Evolutionary conservation across 306 rosid species (phyloP).

Genomic region (Cicer arietinum): DNA sequence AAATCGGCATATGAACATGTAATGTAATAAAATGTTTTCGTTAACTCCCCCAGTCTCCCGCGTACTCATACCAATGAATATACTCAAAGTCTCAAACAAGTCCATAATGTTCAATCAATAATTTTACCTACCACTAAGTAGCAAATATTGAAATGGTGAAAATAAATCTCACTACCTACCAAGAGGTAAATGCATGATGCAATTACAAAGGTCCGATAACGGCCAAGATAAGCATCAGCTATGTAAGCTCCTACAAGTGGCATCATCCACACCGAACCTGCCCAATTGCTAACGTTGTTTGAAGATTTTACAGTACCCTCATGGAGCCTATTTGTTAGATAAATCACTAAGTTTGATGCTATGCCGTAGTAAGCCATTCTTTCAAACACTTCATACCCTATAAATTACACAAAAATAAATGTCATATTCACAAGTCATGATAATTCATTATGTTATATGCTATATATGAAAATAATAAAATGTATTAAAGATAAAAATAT

Average conservation of each 20-base stretch:
- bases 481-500: not conserved
- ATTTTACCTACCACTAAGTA: not conserved
- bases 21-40: too few relatives aligned
- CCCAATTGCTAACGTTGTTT: constrained; percentile 77
- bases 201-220: constrained; percentile 68
- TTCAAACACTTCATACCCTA: constrained; percentile 77
- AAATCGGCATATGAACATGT: too few relatives aligned
- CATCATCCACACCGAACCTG: constrained; percentile 70
- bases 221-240: constrained; percentile 72
- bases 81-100: too few relatives aligned
- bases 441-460: not conserved
- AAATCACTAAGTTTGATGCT: constrained; percentile 65
- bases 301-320: constrained; percentile 76
- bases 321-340: constrained; percentile 66
- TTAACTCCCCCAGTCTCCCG: too few relatives aligned
- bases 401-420: not conserved
- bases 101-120: not conserved
- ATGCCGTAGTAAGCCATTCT: constrained; percentile 90
- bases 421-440: too few relatives aligned
- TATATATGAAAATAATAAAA: not conserved
- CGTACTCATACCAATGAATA: too few relatives aligned
- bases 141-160: constrained; percentile 3
- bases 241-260: constrained; percentile 71
- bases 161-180: constrained; percentile 47
- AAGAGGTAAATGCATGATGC: constrained; percentile 62